Evolutionary conservation across 1,284 basidiomycete species (phyloP), one percentile per base, ranked within the genome.

Genomic region (Microbotryum violaceum): DNA sequence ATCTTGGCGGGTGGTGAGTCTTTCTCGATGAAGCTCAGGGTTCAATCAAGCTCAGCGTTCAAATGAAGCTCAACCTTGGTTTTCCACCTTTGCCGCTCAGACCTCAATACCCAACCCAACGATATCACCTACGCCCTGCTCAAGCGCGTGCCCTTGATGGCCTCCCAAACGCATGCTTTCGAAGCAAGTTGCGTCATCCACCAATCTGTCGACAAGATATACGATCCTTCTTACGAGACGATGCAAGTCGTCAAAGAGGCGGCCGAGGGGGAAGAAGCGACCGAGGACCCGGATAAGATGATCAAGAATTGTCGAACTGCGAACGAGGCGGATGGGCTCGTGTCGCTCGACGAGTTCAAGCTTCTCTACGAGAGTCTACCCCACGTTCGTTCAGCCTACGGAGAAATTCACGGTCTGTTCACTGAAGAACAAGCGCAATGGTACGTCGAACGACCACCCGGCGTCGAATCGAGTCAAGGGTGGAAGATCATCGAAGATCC

Each of bases 61-160:
- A n/a, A n/a, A n/a, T n/a, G n/a, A n/a, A n/a, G n/a, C n/a, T n/a
- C n/a, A n/a, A n/a, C n/a, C n/a, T n/a, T n/a, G n/a, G n/a, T n/a
- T n/a, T n/a, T n/a, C n/a, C n/a, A n/a, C n/a, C n/a, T n/a, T n/a
- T n/a, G n/a, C n/a, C n/a, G n/a, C n/a, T 27, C 68, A 92, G 94
- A 97, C 75, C 91, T 97, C 77, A 97, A 97, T 75, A 91, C 91
- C 58, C 79, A 85, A 45, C 94, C 94, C 0, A 82, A 82, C 66
- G 93, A 96, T 73, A 80, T 88, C 2, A 84, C 85, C 0, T 97
- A 98, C 74, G 83, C 87, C 25, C 80, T 97, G n/a, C 75, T 94
- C 44, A 74, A 74, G 1, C 72, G 74, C 7, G 83, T 59, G 70
- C 79, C 6, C 74, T 49, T 92, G 31, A 77, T 82, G 2, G 69